Evolutionary conservation across 768 basidiomycete genomes (phyloP), one percentile per base, ranked within the genome.

Genomic region (Boletus pseudopeckii): DNA sequence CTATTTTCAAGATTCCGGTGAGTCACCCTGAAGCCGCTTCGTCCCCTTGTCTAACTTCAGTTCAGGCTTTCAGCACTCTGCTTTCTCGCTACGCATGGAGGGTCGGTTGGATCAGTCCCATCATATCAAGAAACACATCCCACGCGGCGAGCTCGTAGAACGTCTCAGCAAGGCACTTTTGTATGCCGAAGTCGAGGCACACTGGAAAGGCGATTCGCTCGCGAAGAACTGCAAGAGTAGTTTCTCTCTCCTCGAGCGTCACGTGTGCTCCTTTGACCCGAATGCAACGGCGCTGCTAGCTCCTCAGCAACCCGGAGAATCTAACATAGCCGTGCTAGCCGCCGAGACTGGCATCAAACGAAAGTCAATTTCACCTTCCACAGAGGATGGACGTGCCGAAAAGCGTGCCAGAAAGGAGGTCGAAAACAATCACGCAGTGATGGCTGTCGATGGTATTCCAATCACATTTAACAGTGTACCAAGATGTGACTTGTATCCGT

Each of bases 1-100:
- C 2, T 93, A 92, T 64, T 82, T 93, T 58, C 77, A 85, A 59
- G 91, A 93, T 61, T 90, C 89, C 32, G 90, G 90, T 89, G 18
- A 50, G 45, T 30, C 33, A n/a, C 24, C 14, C 11, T 36, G 38
- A 14, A 26, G 32, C 45, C 45, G 17, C 15, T 48, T 20, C 15
- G 34, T 33, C 51, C 40, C 43, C 54, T 59, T 30, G 49, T 54
- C 54, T 58, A 20, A 55, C 51, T 44, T 26, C 34, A 14, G 28
- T 11, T 38, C 52, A 91, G 91, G 90, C 50, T 90, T 92, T 65
- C 77, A 79, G 34, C 91, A 93, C 64, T 83, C 90, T 30, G 90
- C 91, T 7, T 93, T 89, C 69, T 79, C 84, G n/a, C 74, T 93
- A 30, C 82, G 84, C 45, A 83, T 82, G 66, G 91, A 93, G 68